Conservation (phyloP, 1,284 basidiomycete species). For the Trametes polyzona region DNA sequence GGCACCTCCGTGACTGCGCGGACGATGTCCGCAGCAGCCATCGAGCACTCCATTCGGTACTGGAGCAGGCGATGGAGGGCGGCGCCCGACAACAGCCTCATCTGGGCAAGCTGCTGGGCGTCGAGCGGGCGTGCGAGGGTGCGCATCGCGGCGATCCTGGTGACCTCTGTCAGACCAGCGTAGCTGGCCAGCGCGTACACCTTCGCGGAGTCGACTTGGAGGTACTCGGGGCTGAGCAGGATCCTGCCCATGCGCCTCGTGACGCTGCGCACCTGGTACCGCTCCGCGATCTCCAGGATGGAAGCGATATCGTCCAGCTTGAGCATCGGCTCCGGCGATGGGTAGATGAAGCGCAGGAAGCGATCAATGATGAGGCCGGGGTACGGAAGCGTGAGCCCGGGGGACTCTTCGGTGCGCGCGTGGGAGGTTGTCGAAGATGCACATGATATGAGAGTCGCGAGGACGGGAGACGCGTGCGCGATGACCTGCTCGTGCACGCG, state of each 20-base stretch:
- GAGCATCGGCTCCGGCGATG: slow-evolving; percentile 14
- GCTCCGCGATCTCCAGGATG: slow-evolving; percentile 14
- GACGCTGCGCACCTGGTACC: slow-evolving; percentile 12
- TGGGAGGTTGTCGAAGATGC: not conserved
- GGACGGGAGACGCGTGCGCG: slow-evolving; percentile 23
- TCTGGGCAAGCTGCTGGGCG: slow-evolving; percentile 3
- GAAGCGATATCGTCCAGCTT: slow-evolving; percentile 9
- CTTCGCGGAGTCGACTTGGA: slow-evolving; percentile 35
- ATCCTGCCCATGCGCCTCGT: slow-evolving; percentile 9
- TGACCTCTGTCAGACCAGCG: slow-evolving; percentile 12
- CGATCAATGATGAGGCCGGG: slow-evolving; percentile 9
- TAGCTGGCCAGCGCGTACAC: slow-evolving; percentile 39
- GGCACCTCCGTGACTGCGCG: slow-evolving; percentile 5
- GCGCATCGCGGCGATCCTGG: slow-evolving; percentile 13
- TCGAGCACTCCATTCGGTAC: slow-evolving; percentile 8
- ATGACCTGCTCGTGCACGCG: slow-evolving; percentile 18
- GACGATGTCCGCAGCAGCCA: slow-evolving; percentile 8
- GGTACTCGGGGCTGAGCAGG: slow-evolving; percentile 28
- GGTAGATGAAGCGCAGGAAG: slow-evolving; percentile 23
- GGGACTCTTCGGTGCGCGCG: not conserved
- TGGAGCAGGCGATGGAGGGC: slow-evolving; percentile 7
- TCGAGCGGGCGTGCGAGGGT: slow-evolving; percentile 10
- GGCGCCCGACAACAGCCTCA: not conserved
- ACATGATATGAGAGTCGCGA: slow-evolving; percentile 8
- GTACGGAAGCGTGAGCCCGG: slow-evolving; percentile 4